phyloP scores from a whole-genome alignment of 768 basidiomycete genomes.

The Cytidiella melzeri region DNA sequence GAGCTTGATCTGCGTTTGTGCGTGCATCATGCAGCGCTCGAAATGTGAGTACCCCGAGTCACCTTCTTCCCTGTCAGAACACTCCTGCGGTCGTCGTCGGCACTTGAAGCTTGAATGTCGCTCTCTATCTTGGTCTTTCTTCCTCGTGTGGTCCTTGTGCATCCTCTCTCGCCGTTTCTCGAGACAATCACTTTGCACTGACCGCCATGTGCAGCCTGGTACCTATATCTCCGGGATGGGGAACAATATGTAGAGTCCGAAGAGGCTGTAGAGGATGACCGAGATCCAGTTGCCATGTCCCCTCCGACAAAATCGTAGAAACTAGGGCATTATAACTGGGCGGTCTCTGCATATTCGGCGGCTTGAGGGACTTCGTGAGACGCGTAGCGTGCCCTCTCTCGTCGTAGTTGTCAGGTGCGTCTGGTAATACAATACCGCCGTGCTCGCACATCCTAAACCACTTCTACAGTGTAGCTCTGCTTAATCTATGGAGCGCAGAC shows the following conservation, averaged over 20 bases:
- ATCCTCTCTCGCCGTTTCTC: no score
- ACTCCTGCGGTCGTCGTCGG: conserved; percentile 45
- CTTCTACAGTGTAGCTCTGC: conserved; percentile 56
- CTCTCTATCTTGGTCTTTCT: conserved; percentile 34
- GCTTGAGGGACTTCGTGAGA: conserved; percentile 64
- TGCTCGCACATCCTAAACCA: no score
- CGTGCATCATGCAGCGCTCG: neutral
- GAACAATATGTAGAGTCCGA: no score
- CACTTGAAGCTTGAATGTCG: no score
- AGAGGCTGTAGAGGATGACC: no score
- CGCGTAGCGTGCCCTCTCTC: conserved; percentile 74
- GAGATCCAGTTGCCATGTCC: no score
- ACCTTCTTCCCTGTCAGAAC: conserved; percentile 61
- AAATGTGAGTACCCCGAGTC: conserved; percentile 1
- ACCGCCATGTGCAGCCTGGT: no score
- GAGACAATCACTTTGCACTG: no score
- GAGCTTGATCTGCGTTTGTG: conserved; percentile 44
- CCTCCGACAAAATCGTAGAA: no score
- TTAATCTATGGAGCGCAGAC: conserved; percentile 78
- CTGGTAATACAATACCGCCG: neutral
- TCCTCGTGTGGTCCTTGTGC: conserved; percentile 26
- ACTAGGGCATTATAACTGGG: no score
- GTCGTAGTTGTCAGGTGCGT: conserved; percentile 76
- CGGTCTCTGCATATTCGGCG: conserved; percentile 69
- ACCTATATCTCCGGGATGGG: no score